Evolutionary conservation across 768 basidiomycete genomes (phyloP).

Genomic region (Tylopilus sp.): DNA sequence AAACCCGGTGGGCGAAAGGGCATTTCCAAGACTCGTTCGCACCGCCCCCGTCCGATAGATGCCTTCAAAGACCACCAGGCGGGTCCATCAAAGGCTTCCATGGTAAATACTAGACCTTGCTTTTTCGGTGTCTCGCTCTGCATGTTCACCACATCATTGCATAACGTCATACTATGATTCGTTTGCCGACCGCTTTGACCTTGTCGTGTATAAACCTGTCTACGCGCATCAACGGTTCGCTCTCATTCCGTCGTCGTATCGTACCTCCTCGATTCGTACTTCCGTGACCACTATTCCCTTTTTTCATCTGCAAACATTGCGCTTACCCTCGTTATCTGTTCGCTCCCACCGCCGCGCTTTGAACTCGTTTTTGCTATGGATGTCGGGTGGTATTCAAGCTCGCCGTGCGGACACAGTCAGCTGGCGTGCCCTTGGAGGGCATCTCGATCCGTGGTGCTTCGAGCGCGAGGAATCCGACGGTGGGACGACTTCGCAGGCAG

Average conservation of each 20-base stretch:
- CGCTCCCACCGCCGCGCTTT: constrained; percentile 26
- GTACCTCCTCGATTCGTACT: constrained; percentile 8
- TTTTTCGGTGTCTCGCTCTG: constrained; percentile 20
- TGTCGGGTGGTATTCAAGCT: constrained; percentile 33
- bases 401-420: constrained; percentile 37
- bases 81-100: constrained; percentile 46
- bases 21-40: constrained; percentile 54
- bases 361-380: constrained; percentile 19
- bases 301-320: constrained; percentile 25
- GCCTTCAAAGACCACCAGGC: constrained; percentile 47
- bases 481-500: constrained; percentile 59
- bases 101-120: constrained; percentile 63
- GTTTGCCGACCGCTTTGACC: constrained; percentile 10
- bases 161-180: constrained; percentile 19
- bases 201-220: constrained; percentile 18
- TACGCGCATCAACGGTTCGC: constrained; percentile 12
- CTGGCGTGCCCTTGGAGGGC: constrained; percentile 42
- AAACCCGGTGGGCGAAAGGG: constrained; percentile 75
- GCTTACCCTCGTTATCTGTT: constrained; percentile 38
- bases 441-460: constrained; percentile 67
- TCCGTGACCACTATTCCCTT: constrained; percentile 2
- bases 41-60: constrained; percentile 61
- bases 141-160: constrained; percentile 28
- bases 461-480: constrained; percentile 38
- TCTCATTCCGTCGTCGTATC: constrained; percentile 12